phyloP scores from a whole-genome alignment of 192 early-diverging fungal species.

The Podochytrium sp. region DNA sequence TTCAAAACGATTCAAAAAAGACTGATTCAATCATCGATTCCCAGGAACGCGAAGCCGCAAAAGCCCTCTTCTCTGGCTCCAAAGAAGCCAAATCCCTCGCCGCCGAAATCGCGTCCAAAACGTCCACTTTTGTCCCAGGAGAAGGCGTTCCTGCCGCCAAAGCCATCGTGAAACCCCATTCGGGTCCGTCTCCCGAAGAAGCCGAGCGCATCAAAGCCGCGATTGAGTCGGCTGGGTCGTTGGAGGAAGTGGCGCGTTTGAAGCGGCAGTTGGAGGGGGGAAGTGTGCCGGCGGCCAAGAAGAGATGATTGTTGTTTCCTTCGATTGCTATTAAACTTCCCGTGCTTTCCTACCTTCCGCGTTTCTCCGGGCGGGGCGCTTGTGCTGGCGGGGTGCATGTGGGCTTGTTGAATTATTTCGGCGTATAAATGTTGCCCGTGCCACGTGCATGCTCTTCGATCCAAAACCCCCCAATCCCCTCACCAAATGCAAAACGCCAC shows the following conservation, averaged over 20 bases:
- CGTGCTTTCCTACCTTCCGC: too few species aligned
- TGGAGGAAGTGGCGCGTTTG: conserved; percentile 76
- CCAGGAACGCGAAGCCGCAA: conserved; percentile 84
- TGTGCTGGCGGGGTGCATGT: too few species aligned
- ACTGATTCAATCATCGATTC: too few species aligned
- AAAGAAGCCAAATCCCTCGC: conserved; percentile 61
- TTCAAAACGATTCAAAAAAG: background rate
- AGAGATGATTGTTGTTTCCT: too few species aligned
- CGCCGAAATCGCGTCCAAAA: conserved; percentile 53
- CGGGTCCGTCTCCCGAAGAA: conserved; percentile 68
- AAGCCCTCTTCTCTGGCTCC: conserved; percentile 71
- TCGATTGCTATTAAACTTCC: too few species aligned
- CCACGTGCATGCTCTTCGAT: too few species aligned
- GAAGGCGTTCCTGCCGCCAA: conserved; percentile 64
- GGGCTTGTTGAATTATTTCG: too few species aligned
- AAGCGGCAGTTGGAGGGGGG: conserved; percentile 69
- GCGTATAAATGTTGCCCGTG: too few species aligned
- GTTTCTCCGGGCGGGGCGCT: too few species aligned
- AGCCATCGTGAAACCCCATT: conserved; percentile 54
- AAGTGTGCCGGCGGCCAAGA: conserved; percentile 38
- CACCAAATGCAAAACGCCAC: too few species aligned
- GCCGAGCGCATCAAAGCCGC: conserved; percentile 75
- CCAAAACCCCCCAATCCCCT: too few species aligned
- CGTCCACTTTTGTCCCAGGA: conserved; percentile 87
- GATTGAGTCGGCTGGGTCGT: conserved; percentile 71